These are phyloP conservation scores for Neonectria coccinea DNA, from an alignment of 2,329 filamentous ascomycete species.

Conservation along the genomic window DNA sequence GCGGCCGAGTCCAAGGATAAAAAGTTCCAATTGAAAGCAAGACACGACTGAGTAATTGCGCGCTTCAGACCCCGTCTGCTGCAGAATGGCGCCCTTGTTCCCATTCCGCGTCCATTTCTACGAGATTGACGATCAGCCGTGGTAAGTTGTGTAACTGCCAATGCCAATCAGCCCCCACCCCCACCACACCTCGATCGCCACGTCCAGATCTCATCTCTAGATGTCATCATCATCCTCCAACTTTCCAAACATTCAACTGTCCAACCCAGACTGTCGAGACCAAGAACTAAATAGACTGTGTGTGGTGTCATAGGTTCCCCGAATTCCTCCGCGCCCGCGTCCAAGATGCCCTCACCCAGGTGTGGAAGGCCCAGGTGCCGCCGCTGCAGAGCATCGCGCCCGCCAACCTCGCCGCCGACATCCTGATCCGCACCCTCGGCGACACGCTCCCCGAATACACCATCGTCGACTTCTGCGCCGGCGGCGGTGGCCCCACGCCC, in stretches of 20 bases:
- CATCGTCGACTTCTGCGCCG: constrained; percentile 82
- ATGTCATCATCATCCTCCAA: background rate
- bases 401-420: constrained; percentile 68
- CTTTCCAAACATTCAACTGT: background rate
- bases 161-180: background rate
- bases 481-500: constrained; percentile 77
- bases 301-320: constrained; percentile 66
- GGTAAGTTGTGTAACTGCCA: constrained; percentile 57
- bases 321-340: constrained; percentile 72
- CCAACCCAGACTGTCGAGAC: background rate
- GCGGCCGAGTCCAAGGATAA: background rate
- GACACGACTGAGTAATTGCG: background rate
- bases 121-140: constrained; percentile 75
- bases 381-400: constrained; percentile 70
- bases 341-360: constrained; percentile 72
- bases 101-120: constrained; percentile 70
- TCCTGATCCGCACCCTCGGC: constrained; percentile 65
- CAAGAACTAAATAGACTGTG: constrained; percentile 14
- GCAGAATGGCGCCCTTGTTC: constrained; percentile 60
- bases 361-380: constrained; percentile 68
- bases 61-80: no score
- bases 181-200: constrained; percentile 3
- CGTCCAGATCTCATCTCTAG: background rate
- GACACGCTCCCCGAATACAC: constrained; percentile 63
- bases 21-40: background rate